A percentile compares a stretch with the other conserved stretches of the same genome.
Conservation (phyloP, 2,329 filamentous ascomycete species). For the Colletotrichum sojae region DNA sequence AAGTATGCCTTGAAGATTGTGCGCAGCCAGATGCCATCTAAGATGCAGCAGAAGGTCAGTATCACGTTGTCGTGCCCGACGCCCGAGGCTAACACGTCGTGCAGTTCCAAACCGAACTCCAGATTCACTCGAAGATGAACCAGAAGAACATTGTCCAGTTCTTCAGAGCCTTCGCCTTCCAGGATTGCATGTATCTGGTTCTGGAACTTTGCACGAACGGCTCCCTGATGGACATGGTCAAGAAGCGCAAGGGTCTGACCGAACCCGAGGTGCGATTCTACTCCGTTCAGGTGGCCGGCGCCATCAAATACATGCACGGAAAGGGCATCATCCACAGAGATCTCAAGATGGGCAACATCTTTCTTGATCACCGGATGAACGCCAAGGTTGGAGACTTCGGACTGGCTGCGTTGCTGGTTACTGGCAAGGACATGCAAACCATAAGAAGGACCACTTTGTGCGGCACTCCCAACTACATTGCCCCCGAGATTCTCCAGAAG, state of each 20-base stretch:
- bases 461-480: conserved; percentile 98
- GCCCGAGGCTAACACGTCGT: conserved; percentile 18
- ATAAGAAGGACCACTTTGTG: conserved; percentile 92
- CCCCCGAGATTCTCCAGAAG: conserved; percentile 95
- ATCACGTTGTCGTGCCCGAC: no score
- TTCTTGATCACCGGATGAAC: conserved; percentile 95
- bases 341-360: conserved; percentile 98
- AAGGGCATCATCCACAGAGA: conserved; percentile 97
- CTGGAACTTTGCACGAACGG: conserved; percentile 96
- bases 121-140: conserved; percentile 98
- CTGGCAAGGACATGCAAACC: conserved; percentile 89
- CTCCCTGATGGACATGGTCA: conserved; percentile 97
- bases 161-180: conserved; percentile 91
- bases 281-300: conserved; percentile 93
- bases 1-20: conserved; percentile 86
- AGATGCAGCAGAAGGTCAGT: conserved; percentile 86
- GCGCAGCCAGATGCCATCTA: conserved; percentile 84
- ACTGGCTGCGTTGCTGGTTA: conserved; percentile 90
- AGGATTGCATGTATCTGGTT: conserved; percentile 91
- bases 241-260: conserved; percentile 89
- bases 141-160: conserved; percentile 98
- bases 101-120: conserved; percentile 85
- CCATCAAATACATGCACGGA: conserved; percentile 97
- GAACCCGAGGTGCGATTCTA: conserved; percentile 96
- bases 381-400: conserved; percentile 99